Base-by-base conservation (phyloP, 2,329 filamentous ascomycete genomes). In the Penicillium sp. region DNA sequence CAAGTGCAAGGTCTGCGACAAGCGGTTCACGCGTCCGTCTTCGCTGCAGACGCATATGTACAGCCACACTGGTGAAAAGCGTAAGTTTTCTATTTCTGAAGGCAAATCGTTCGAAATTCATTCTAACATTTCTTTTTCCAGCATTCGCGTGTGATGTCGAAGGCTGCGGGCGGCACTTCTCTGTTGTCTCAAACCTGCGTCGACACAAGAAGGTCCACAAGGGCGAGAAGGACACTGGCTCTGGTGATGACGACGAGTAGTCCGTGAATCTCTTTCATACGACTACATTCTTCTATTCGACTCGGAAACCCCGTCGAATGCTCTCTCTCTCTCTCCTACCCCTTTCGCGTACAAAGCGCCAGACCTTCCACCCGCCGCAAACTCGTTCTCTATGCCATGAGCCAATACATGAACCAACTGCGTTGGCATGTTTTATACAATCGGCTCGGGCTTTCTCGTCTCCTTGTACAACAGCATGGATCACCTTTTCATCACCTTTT, bases 1-100 rank as follows among this genome's bases (percentile, higher is more conserved):
- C 80, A 97, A 97, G 81, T 97, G 93, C 84, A 97, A 96, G 79
- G 90, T 97, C 59, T 97, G 93, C 80, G 93, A 97, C 77, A 97
- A 97, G 83, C 87, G 93, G 43, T 97, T 97, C 75, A 97, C 93
- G 2, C 85, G 93, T 53, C 93, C 93, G 1, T 96, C 92, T 72
- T 97, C 93, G 15, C 77, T 97, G 39, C 93, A 97, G 73, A 97
- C 93, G 33, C 93, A 97, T 73, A 97, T 97, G 90, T 97, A 97
- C 78, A 96, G 92, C 76, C 93, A 97, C 72, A 97, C 93, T 55
- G 93, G 93, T 72, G 93, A 97, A 76, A 97, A 97, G 80, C 93
- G 92, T 96, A 85, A 83, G 92, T 87, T 43, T 6, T 1, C 16
- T n/a, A 31, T n/a, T 29, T 43, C 21, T 4, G 2, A 16, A 34